These are phyloP conservation scores for Dicorynia guianensis DNA, from an alignment of 306 rosid genomes.

Conservation along the genomic window DNA sequence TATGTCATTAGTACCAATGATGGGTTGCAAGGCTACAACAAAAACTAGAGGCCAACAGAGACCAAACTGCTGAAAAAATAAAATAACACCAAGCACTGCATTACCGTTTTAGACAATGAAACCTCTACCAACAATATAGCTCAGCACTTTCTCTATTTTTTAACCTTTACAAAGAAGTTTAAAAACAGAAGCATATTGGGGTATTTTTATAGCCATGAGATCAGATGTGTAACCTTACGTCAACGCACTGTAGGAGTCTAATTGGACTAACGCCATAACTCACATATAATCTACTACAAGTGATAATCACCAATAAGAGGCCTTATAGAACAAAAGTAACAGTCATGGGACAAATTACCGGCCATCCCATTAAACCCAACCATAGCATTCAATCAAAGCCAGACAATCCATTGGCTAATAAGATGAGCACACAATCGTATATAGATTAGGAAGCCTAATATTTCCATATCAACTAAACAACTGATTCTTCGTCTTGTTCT, in stretches of 20 bases:
- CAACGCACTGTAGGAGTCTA: not conserved
- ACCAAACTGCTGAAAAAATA: not conserved
- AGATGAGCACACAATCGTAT: not conserved
- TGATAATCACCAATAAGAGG: not conserved
- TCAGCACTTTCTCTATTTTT: not conserved
- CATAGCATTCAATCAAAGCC: not conserved
- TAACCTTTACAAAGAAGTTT: not conserved
- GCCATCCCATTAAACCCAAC: not conserved
- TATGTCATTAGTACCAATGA: not conserved
- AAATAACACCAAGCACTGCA: not conserved
- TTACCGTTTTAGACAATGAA: constrained; percentile 1
- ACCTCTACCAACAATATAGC: not conserved
- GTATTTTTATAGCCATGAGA: not conserved
- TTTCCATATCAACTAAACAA: not conserved
- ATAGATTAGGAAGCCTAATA: not conserved
- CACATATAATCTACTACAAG: not conserved
- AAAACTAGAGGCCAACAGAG: not conserved
- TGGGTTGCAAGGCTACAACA: not conserved
- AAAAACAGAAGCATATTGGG: not conserved
- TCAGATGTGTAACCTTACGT: not conserved
- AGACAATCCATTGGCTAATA: not conserved
- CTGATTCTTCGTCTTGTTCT: too few relatives aligned
- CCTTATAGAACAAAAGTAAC: constrained; percentile 1
- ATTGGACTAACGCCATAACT: not conserved
- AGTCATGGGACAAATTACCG: constrained; percentile 4